Evolutionary conservation across 305 asterid genomes (phyloP).

Genomic region (Ilex paraguariensis): DNA sequence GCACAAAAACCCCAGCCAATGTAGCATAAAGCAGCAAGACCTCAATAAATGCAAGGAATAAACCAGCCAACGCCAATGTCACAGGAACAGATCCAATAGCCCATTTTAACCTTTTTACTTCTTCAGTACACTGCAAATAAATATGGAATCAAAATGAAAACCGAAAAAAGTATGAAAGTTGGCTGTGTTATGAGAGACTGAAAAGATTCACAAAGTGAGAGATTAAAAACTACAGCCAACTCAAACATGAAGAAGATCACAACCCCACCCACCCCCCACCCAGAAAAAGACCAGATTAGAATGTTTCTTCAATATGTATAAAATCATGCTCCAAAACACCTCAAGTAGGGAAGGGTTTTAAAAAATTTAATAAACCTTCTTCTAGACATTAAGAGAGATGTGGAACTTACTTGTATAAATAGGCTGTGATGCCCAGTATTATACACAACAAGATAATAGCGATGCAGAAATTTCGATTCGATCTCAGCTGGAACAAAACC

Average conservation of each 20-base stretch:
- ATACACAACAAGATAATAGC: constrained; percentile 80
- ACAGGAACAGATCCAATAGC: neutral
- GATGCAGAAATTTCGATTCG: constrained; percentile 87
- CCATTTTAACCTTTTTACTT: constrained; percentile 15
- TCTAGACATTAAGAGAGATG: constrained; percentile 3
- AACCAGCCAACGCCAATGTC: too few species aligned
- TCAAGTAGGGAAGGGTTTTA: constrained; percentile 1
- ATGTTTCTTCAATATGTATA: too few species aligned
- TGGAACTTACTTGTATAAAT: constrained; percentile 75
- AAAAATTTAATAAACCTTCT: neutral
- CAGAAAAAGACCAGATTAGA: too few species aligned
- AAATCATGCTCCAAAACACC: too few species aligned
- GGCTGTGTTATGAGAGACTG: too few species aligned
- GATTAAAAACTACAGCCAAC: too few species aligned
- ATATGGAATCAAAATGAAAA: neutral
- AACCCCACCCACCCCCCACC: too few species aligned
- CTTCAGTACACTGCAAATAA: constrained; percentile 58
- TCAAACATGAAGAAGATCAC: too few species aligned
- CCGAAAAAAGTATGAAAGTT: too few species aligned
- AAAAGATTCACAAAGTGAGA: too few species aligned
- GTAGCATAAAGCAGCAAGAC: neutral
- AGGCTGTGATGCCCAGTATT: constrained; percentile 93
- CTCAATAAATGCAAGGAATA: neutral
- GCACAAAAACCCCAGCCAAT: too few species aligned
- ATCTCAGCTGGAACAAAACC: constrained; percentile 53